Conservation (phyloP, 345 rosid species). For the Bruguiera gymnorhiza region DNA sequence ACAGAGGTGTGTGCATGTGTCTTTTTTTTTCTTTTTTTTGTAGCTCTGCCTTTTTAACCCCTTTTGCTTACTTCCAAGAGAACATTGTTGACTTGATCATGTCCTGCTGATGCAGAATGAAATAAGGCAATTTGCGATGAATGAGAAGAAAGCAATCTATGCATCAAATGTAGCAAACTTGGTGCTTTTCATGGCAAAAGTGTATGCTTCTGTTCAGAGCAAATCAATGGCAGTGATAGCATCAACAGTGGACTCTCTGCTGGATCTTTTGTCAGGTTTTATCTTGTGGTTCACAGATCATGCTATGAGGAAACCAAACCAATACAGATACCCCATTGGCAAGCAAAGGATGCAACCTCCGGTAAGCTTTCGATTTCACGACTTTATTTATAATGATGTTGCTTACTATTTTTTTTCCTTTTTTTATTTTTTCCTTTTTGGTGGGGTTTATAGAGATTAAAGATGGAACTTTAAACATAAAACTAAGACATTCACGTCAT, state of each 20-base stretch:
- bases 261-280: conserved; percentile 45
- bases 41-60: too few species aligned
- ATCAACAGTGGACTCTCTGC: conserved; percentile 39
- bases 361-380: conserved; percentile 9
- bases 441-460: not conserved
- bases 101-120: conserved; percentile 22
- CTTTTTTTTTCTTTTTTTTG: too few species aligned
- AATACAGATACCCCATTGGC: conserved; percentile 42
- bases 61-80: too few species aligned
- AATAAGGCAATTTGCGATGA: conserved; percentile 24
- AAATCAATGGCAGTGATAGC: conserved; percentile 44
- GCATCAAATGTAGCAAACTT: conserved; percentile 45
- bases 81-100: not conserved
- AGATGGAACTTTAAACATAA: too few species aligned
- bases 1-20: conserved; percentile 30
- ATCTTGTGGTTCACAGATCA: conserved; percentile 45
- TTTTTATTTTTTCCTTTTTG: not conserved
- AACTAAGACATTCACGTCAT: too few species aligned
- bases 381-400: too few species aligned
- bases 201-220: conserved; percentile 29
- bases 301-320: conserved; percentile 41
- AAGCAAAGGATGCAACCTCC: conserved; percentile 53
- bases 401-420: not conserved
- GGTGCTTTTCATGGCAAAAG: conserved; percentile 43
- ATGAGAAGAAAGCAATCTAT: conserved; percentile 32